Evolutionary conservation across 805 yeast genomes (phyloP).

Genomic region (Candida tibetensis): DNA sequence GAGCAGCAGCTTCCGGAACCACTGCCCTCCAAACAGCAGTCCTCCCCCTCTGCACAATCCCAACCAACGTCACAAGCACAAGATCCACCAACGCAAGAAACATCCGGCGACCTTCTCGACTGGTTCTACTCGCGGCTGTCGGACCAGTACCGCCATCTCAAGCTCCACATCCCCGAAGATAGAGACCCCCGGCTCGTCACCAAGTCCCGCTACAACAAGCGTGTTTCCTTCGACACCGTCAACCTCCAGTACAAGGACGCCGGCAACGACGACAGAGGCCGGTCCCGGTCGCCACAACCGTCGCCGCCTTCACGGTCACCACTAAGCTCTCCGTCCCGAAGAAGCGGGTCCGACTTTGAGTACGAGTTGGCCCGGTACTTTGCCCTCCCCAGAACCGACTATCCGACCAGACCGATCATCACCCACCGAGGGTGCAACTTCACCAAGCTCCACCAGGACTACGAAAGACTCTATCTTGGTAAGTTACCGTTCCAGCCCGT

Average conservation of each 20-base stretch:
- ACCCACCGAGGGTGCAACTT: constrained; percentile 43
- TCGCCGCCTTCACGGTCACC: constrained; percentile 9
- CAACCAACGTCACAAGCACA: background rate
- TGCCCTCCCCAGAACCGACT: constrained; percentile 15
- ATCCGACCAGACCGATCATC: constrained; percentile 41
- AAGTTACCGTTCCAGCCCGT: constrained; percentile 36
- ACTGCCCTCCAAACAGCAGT: background rate
- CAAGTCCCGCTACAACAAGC: constrained; percentile 19
- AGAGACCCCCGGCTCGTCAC: constrained; percentile 6
- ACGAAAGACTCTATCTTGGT: constrained; percentile 45
- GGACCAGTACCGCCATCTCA: constrained; percentile 22
- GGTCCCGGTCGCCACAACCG: constrained; percentile 7
- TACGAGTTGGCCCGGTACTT: constrained; percentile 7
- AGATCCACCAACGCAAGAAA: too few relatives aligned
- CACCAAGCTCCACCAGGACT: constrained; percentile 46
- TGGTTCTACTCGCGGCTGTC: constrained; percentile 12
- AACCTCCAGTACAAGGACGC: constrained; percentile 32
- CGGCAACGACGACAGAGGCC: constrained; percentile 15
- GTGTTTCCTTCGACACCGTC: constrained; percentile 57
- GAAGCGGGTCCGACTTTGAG: constrained; percentile 8
- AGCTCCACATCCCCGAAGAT: constrained; percentile 15
- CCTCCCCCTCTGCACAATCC: background rate
- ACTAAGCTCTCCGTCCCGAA: constrained; percentile 5
- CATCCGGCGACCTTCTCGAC: constrained; percentile 12
- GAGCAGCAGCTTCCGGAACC: background rate